A percentile compares a stretch with the other conserved stretches of the same genome.
phyloP scores from a whole-genome alignment of 345 rosid species.

The Populus simonii region DNA sequence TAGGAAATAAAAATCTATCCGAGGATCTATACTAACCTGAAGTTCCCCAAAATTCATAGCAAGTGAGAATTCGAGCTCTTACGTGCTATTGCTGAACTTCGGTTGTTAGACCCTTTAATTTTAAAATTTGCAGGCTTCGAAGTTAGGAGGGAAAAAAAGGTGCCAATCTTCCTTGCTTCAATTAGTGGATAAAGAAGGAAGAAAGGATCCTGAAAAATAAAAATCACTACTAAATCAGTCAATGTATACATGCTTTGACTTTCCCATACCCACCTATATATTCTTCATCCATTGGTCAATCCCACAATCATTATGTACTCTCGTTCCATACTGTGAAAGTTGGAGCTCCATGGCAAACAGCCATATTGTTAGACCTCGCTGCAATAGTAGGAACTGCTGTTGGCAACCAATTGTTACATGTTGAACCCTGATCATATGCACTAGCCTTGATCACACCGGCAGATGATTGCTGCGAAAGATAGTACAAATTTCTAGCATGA shows the following conservation, averaged over 20 bases:
- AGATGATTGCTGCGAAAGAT: constrained; percentile 38
- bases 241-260: constrained; percentile 11
- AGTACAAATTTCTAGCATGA: constrained; percentile 42
- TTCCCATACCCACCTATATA: not conserved
- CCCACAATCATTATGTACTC: constrained; percentile 17
- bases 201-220: constrained; percentile 5
- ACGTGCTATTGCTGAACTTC: constrained; percentile 40
- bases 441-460: constrained; percentile 16
- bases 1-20: constrained; percentile 24
- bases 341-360: constrained; percentile 48
- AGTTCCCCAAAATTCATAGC: constrained; percentile 50
- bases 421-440: constrained; percentile 21
- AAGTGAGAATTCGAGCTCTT: constrained; percentile 17
- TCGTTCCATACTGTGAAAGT: constrained; percentile 62
- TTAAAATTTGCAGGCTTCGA: constrained; percentile 13
- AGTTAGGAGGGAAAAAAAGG: constrained; percentile 15
- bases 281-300: not conserved
- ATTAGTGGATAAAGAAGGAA: constrained; percentile 19
- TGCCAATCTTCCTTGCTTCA: constrained; percentile 16
- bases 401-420: constrained; percentile 43
- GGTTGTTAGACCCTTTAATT: constrained; percentile 14
- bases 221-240: constrained; percentile 16
- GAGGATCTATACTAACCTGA: constrained; percentile 28
- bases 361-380: constrained; percentile 39
- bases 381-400: constrained; percentile 39